phyloP scores from a whole-genome alignment of 192 early-diverging fungal genomes.

The Ambispora gerdemannii region DNA sequence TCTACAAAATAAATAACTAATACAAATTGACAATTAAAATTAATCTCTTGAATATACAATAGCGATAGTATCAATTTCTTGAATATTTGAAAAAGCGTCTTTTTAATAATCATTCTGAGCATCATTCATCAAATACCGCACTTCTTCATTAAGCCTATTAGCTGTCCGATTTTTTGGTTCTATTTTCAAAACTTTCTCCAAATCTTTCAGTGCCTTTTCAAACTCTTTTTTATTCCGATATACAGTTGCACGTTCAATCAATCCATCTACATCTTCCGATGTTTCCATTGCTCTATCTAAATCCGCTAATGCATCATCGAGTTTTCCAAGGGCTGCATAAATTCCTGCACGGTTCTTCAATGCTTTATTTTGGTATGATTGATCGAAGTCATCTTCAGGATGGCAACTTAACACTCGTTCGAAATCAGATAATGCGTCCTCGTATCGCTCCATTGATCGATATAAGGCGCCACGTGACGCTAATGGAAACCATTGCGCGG shows the following conservation, averaged over 20 bases:
- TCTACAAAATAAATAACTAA: too few species aligned
- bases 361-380: conserved; percentile 14
- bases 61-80: conserved; percentile 8
- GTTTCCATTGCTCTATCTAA: neutral
- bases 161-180: conserved; percentile 12
- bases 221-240: neutral
- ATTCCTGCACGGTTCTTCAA: conserved; percentile 10
- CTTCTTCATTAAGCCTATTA: neutral
- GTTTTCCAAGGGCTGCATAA: conserved; percentile 10
- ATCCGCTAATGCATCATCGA: conserved; percentile 10
- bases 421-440: conserved; percentile 14
- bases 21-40: too few species aligned
- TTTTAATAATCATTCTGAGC: neutral
- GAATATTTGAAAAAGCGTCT: neutral
- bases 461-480: conserved; percentile 9
- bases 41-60: too few species aligned
- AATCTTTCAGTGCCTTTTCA: conserved; percentile 5
- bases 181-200: neutral
- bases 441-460: conserved; percentile 1
- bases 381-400: conserved; percentile 9
- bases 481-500: conserved; percentile 1
- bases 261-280: conserved; percentile 11
- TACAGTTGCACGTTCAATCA: neutral
- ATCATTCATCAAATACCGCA: neutral
- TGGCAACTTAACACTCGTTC: neutral